These are phyloP conservation scores for Bipolaris gigantea DNA, from an alignment of 2,329 filamentous ascomycete species.

Conservation along the genomic window DNA sequence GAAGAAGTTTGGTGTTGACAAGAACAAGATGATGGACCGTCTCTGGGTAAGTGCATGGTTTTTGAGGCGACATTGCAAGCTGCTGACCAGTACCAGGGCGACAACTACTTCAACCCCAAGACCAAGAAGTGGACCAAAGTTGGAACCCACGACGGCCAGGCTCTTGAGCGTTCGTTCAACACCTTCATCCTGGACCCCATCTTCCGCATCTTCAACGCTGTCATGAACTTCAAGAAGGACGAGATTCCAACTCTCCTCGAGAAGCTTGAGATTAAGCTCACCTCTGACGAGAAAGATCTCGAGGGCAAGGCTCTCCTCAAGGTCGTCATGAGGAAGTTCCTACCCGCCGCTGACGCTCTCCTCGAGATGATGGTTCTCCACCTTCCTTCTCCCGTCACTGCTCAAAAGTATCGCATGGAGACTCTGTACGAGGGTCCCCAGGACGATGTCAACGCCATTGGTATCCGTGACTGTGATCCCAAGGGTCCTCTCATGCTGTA, in stretches of 20 bases:
- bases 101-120: constrained; percentile 99
- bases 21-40: constrained; percentile 99
- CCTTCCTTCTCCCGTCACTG: constrained; percentile 91
- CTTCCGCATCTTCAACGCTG: constrained; percentile 95
- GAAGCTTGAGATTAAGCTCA: constrained; percentile 95
- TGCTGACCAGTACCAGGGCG: constrained; percentile 59
- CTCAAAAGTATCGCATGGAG: constrained; percentile 97
- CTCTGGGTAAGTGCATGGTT: constrained; percentile 72
- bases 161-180: constrained; percentile 97
- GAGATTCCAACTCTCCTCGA: constrained; percentile 79
- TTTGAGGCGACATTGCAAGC: not conserved
- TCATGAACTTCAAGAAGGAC: constrained; percentile 99
- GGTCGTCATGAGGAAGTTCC: constrained; percentile 97
- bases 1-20: constrained; percentile 99
- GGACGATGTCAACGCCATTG: constrained; percentile 90
- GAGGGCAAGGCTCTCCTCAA: constrained; percentile 98
- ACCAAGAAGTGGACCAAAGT: constrained; percentile 99
- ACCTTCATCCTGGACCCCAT: constrained; percentile 99
- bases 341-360: constrained; percentile 95
- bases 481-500: constrained; percentile 99
- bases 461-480: constrained; percentile 97
- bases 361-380: constrained; percentile 99
- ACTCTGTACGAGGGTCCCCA: constrained; percentile 97
- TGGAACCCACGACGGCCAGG: constrained; percentile 79
- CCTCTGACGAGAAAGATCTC: constrained; percentile 81